A percentile compares a stretch with the other conserved stretches of the same genome.
Conservation (phyloP, 2,329 filamentous ascomycete species). For the Zopfia rhizophila region DNA sequence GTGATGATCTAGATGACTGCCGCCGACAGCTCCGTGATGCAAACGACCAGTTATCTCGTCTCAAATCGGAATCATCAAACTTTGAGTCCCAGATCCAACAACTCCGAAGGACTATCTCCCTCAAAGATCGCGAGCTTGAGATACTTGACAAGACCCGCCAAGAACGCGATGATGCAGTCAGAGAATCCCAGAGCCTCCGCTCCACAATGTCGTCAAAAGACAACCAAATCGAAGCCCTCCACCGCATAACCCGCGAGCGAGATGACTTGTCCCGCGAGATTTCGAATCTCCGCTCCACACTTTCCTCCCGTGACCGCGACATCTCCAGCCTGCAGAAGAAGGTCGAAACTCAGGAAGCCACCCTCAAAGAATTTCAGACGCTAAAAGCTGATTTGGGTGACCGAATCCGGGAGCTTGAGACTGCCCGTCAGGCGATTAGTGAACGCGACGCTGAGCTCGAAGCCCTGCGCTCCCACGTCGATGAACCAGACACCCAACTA, state of each 20-base stretch:
- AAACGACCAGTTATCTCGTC: conserved; percentile 45
- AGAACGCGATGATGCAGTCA: conserved; percentile 46
- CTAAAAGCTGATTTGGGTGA: conserved; percentile 42
- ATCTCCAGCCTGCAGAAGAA: conserved; percentile 42
- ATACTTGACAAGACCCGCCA: conserved; percentile 36
- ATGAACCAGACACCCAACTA: conserved; percentile 52
- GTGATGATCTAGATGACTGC: conserved; percentile 49
- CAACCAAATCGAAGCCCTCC: conserved; percentile 47
- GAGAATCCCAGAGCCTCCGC: conserved; percentile 42
- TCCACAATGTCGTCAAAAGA: conserved; percentile 43
- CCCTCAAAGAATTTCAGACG: conserved; percentile 42
- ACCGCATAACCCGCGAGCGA: conserved; percentile 46
- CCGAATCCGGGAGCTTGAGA: conserved; percentile 48
- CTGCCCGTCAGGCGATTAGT: conserved; percentile 43
- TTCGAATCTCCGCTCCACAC: conserved; percentile 36
- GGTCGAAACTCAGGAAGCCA: conserved; percentile 39
- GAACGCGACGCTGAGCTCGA: conserved; percentile 52
- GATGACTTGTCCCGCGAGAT: conserved; percentile 44
- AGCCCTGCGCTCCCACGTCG: conserved; percentile 43
- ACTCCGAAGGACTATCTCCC: conserved; percentile 37
- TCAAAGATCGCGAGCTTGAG: conserved; percentile 45
- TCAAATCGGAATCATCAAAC: conserved; percentile 37
- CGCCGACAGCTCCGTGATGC: conserved; percentile 47
- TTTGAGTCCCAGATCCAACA: conserved; percentile 47
- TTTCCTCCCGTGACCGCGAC: conserved; percentile 48